Percentiles rank a stretch among this genome's conserved stretches.
These are phyloP conservation scores for Castanospermum australe DNA, from an alignment of 306 rosid species.

Conservation along the genomic window DNA sequence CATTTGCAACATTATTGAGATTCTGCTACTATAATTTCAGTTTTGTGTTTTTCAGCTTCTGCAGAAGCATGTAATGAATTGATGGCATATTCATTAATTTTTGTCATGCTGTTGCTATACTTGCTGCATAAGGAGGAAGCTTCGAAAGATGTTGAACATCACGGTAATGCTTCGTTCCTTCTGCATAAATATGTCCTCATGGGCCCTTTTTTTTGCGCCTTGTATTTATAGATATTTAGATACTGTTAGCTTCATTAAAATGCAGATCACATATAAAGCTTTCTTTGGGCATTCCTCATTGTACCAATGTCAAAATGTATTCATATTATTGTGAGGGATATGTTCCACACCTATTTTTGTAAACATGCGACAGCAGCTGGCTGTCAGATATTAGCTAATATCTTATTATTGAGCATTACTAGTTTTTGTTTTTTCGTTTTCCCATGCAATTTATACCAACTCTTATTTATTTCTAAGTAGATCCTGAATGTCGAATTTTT, in stretches of 20 bases:
- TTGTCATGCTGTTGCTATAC: slow-evolving; percentile 97
- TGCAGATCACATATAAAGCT: background rate
- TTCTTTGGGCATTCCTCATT: background rate
- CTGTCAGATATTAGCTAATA: slow-evolving; percentile 1
- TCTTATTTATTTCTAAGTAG: slow-evolving; percentile 2
- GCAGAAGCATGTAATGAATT: slow-evolving; percentile 87
- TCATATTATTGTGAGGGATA: background rate
- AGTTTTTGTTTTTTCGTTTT: background rate
- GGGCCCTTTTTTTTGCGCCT: background rate
- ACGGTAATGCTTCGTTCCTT: slow-evolving; percentile 54
- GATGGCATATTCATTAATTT: slow-evolving; percentile 89
- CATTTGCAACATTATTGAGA: slow-evolving; percentile 8
- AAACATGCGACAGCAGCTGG: background rate
- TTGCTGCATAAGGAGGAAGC: slow-evolving; percentile 88
- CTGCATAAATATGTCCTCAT: slow-evolving; percentile 1
- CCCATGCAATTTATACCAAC: background rate
- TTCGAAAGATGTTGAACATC: slow-evolving; percentile 85
- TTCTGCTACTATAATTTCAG: slow-evolving; percentile 8
- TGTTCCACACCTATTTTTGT: background rate
- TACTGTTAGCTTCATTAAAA: slow-evolving; percentile 5
- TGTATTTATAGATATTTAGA: slow-evolving; percentile 10
- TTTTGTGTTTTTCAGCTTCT: slow-evolving; percentile 58
- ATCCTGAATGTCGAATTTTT: background rate
- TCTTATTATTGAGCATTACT: background rate
- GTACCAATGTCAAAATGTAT: background rate